These are phyloP conservation scores for Lignosus rhinocerotis DNA, from an alignment of 1,284 basidiomycete genomes.

Conservation along the genomic window DNA sequence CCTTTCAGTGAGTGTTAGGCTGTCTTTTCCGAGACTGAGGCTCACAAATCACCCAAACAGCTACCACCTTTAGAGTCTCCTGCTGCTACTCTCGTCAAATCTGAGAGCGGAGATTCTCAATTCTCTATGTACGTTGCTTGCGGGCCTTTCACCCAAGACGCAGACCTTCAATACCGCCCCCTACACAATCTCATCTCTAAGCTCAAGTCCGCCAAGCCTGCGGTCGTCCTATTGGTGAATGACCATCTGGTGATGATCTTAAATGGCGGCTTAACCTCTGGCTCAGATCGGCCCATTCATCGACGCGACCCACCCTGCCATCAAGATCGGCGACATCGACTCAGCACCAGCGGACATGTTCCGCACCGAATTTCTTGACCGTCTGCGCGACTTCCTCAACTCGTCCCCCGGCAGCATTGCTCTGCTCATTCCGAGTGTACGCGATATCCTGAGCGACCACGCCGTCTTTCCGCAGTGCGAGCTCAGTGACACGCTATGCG, in stretches of 20 bases:
- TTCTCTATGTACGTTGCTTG: conserved; percentile 72
- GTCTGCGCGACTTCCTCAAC: conserved; percentile 61
- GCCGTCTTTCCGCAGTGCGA: conserved; percentile 88
- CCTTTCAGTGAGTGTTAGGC: conserved; percentile 54
- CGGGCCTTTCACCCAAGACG: conserved; percentile 82
- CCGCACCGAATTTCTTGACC: conserved; percentile 59
- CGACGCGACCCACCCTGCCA: conserved; percentile 71
- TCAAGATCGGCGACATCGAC: conserved; percentile 73
- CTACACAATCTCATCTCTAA: conserved; percentile 62
- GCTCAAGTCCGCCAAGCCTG: conserved; percentile 64
- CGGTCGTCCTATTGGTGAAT: conserved; percentile 78
- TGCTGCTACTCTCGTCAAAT: conserved; percentile 35
- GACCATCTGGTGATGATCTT: background rate
- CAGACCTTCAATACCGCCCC: conserved; percentile 75
- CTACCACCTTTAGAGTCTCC: conserved; percentile 50
- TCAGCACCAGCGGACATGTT: conserved; percentile 73
- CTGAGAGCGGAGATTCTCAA: conserved; percentile 39
- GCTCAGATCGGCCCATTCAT: conserved; percentile 91
- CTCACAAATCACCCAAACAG: conserved; percentile 36
- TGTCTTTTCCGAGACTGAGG: background rate
- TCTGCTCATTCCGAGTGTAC: conserved; percentile 80
- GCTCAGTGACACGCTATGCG: conserved; percentile 45
- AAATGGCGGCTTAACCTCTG: background rate
- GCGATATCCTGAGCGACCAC: conserved; percentile 81
- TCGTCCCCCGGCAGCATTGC: conserved; percentile 68